These are phyloP conservation scores for Chondrostereum purpureum DNA, from an alignment of 1,284 basidiomycete species.

Conservation along the genomic window DNA sequence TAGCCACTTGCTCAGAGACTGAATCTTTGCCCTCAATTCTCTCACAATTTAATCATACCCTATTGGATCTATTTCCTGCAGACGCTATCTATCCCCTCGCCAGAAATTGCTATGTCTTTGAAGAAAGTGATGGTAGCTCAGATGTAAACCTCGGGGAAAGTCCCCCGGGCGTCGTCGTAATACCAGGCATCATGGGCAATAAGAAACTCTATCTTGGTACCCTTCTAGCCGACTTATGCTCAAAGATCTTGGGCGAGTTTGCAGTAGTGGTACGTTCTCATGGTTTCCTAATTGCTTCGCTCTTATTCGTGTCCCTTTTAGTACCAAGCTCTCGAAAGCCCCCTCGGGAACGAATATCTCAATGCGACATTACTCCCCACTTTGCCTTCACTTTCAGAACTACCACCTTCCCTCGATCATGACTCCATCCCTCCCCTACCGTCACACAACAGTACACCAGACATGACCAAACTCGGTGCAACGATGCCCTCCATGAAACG, in stretches of 20 bases:
- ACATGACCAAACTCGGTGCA: constrained; percentile 38
- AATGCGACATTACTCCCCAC: constrained; percentile 58
- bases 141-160: constrained; percentile 51
- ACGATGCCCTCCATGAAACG: constrained; percentile 44
- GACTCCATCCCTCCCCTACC: constrained; percentile 39
- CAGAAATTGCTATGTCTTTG: constrained; percentile 73
- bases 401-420: constrained; percentile 48
- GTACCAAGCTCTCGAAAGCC: constrained; percentile 63
- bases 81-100: constrained; percentile 70
- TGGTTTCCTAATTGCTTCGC: no score
- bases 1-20: constrained; percentile 57
- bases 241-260: constrained; percentile 77
- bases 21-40: constrained; percentile 55
- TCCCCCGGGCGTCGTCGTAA: constrained; percentile 61
- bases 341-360: constrained; percentile 69
- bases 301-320: constrained; percentile 26
- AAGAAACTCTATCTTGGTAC: constrained; percentile 80
- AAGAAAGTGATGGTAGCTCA: constrained; percentile 56
- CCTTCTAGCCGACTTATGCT: constrained; percentile 81
- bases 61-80: constrained; percentile 59
- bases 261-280: constrained; percentile 57
- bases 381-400: constrained; percentile 51
- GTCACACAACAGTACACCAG: constrained; percentile 51
- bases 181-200: constrained; percentile 74
- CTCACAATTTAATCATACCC: constrained; percentile 55